A percentile compares a stretch with the other conserved stretches of the same genome.
Evolutionary conservation across 352 stramenopile genomes (phyloP).

Genomic region (Stramenopiles sp.): DNA sequence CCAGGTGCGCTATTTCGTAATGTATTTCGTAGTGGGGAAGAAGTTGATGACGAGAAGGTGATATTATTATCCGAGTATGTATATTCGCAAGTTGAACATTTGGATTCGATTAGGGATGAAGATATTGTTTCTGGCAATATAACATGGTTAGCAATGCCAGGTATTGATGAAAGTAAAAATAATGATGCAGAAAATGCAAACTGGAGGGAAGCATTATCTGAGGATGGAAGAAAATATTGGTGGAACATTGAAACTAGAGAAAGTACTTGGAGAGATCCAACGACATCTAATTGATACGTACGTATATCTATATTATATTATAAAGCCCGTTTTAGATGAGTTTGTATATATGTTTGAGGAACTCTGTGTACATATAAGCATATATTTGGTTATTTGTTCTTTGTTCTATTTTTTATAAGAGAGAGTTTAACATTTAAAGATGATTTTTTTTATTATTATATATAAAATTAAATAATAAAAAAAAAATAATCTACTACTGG

Average conservation of each 20-base stretch:
- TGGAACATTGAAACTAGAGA: slow-evolving; percentile 51
- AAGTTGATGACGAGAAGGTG: slow-evolving; percentile 11
- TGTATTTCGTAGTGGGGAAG: slow-evolving; percentile 14
- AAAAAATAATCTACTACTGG: too few species aligned
- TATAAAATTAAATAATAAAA: too few species aligned
- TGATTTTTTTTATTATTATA: too few species aligned
- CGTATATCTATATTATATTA: too few species aligned
- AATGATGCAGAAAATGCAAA: slow-evolving; percentile 26
- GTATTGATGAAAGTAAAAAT: slow-evolving; percentile 4
- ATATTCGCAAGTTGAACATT: neutral
- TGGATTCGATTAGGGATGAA: slow-evolving; percentile 7
- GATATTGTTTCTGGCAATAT: slow-evolving; percentile 14
- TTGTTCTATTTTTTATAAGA: too few species aligned
- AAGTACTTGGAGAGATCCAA: neutral
- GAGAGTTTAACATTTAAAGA: too few species aligned
- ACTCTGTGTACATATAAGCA: too few species aligned
- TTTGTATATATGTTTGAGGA: too few species aligned
- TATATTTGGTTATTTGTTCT: too few species aligned
- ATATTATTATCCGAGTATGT: slow-evolving; percentile 8
- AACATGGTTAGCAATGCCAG: slow-evolving; percentile 10
- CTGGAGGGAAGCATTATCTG: slow-evolving; percentile 52
- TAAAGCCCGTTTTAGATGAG: too few species aligned
- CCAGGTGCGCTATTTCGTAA: slow-evolving; percentile 15
- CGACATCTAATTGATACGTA: too few species aligned
- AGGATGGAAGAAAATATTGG: slow-evolving; percentile 57